Base-by-base conservation (phyloP, 345 rosid genomes). In the thale cress (Arabidopsis thaliana) region DNA sequence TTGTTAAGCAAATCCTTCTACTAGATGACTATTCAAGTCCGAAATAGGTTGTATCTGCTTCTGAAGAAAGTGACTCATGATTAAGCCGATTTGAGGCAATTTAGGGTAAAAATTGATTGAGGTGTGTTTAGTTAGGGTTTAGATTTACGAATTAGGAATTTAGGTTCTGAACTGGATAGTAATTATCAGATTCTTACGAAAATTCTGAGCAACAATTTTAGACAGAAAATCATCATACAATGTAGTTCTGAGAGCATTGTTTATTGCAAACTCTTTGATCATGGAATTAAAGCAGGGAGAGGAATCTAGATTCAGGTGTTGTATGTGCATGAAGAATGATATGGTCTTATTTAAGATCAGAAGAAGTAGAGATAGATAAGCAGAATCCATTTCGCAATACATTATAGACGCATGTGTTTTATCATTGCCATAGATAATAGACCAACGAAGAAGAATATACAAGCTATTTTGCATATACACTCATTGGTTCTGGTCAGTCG, bases 261-360 rank as follows among this genome's bases (percentile, higher is more conserved):
- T 33, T 56, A 41, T 72, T 16, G 36, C 13, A 50, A 32, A 71
- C 49, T 59, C 24, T 33, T 45, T 23, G 38, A 36, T 71, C 60
- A 16, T 50, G 67, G 23, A 50, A 2, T 9, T 23, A 24, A 38
- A 28, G 76, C 2, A 71, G 5, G 33, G 36, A 14, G 11, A 32
- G 58, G 44, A 7, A 48, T 70, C 7, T 45, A 45, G n/a, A 23
- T 37, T 12, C 13, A 24, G 59, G 59, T 11, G 7, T 50, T 50
- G 16, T 20, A 20, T 45, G 45, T 65, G 48, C n/a, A 34, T 44
- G 1, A 30, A 2, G 25, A 9, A 22, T 60, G 32, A 4, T 48
- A 36, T 14, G 3, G 55, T 28, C 71, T 23, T 23, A 42, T 50
- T 14, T 72, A 7, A 71, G 25, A 34, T 46, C 7, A 23, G 1